Evolutionary conservation across 2,329 filamentous ascomycete species (phyloP).

Genomic region (Talaromyces sp.): DNA sequence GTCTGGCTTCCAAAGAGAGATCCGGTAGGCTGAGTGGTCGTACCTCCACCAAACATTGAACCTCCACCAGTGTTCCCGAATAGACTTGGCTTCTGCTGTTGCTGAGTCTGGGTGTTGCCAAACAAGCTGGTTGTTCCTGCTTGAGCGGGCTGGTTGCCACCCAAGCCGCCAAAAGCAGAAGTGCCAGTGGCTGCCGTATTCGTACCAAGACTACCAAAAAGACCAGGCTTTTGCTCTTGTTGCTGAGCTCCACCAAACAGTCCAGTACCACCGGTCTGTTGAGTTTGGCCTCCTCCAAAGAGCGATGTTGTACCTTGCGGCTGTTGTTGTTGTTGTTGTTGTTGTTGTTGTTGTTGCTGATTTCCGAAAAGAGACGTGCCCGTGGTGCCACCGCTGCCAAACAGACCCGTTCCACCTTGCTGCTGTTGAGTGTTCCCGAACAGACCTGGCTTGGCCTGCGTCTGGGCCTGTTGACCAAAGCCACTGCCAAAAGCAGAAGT

Average conservation of each 20-base stretch:
- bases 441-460: constrained; percentile 36
- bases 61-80: constrained; percentile 49
- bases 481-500: constrained; percentile 41
- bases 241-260: constrained; percentile 36
- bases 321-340: constrained; percentile 35
- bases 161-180: constrained; percentile 40
- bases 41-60: constrained; percentile 44
- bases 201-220: constrained; percentile 50
- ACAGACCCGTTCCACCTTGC: constrained; percentile 43
- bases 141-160: constrained; percentile 42
- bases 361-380: constrained; percentile 37
- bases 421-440: constrained; percentile 44
- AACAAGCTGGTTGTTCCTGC: constrained; percentile 43
- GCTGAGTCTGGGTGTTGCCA: constrained; percentile 46
- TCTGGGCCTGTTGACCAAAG: constrained; percentile 38
- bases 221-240: constrained; percentile 31
- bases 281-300: constrained; percentile 37
- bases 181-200: constrained; percentile 25
- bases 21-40: constrained; percentile 30
- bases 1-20: constrained; percentile 57
- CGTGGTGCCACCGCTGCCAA: constrained; percentile 29
- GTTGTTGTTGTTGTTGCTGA: constrained; percentile 38
- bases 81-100: constrained; percentile 52
- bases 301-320: constrained; percentile 38
- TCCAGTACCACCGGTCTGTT: constrained; percentile 32